phyloP scores from a whole-genome alignment of 108 stramenopile genomes.

The Halocafeteria seosinensis region DNA sequence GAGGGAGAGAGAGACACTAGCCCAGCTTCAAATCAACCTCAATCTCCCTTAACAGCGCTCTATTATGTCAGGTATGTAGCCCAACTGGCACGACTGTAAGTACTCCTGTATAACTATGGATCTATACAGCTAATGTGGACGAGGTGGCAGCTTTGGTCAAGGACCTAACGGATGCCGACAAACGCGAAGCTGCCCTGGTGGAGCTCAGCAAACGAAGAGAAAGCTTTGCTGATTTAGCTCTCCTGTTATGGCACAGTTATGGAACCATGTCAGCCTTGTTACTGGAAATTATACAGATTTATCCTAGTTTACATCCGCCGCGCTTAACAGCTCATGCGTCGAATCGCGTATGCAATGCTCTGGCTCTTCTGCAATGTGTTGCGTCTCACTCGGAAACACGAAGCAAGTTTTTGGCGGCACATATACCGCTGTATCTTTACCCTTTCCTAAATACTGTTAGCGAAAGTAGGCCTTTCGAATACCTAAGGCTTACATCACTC shows the following conservation, averaged over 20 bases:
- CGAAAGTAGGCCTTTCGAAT: slow-evolving; percentile 87
- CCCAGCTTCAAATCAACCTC: too few species aligned
- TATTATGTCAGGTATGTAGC: too few species aligned
- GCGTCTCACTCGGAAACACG: slow-evolving; percentile 90
- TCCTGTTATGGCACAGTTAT: slow-evolving; percentile 48
- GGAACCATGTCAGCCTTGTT: slow-evolving; percentile 55
- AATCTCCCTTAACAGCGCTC: too few species aligned
- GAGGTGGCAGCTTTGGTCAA: slow-evolving; percentile 3
- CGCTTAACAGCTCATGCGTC: slow-evolving; percentile 80
- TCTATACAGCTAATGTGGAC: too few species aligned
- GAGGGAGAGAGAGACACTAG: too few species aligned
- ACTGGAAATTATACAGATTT: slow-evolving; percentile 93
- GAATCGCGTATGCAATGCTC: slow-evolving; percentile 94
- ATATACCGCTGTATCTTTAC: slow-evolving; percentile 91
- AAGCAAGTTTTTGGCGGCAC: slow-evolving; percentile 69
- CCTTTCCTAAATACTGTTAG: slow-evolving; percentile 90
- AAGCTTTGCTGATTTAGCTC: slow-evolving; percentile 79
- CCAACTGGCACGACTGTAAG: too few species aligned
- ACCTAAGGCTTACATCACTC: slow-evolving; percentile 76
- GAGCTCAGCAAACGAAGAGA: slow-evolving; percentile 95
- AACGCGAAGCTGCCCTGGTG: slow-evolving; percentile 74
- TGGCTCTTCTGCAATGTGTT: slow-evolving; percentile 92
- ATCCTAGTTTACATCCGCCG: slow-evolving; percentile 82
- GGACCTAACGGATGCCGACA: slow-evolving; percentile 15
- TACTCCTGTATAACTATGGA: too few species aligned